Base-by-base conservation (phyloP, 495 filamentous ascomycete genomes). In the Articulospora tetracladia region DNA sequence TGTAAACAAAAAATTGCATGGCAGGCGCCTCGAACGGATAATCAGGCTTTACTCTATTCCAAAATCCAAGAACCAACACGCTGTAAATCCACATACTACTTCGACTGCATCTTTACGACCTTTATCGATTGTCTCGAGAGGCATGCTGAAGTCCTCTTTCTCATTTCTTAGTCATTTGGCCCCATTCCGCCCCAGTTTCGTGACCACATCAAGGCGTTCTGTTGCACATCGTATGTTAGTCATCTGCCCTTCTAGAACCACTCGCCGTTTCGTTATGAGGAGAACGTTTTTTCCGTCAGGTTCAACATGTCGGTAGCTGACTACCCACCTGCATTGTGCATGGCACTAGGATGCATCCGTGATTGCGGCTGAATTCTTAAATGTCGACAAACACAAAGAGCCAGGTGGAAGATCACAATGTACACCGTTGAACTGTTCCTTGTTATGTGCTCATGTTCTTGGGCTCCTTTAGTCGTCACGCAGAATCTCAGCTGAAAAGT, bases 1-100 rank as follows among this genome's bases (percentile, higher is more conserved):
- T 44, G 39, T 44, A n/a, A n/a, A 44, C 39, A 44, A 44, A 34
- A 44, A 44, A n/a, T n/a, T 44, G 39, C 39, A 44, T 44, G 39
- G 39, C 39, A 44, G 39, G 39, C 39, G 39, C 17, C 7, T 44
- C n/a, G 8, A 17, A 44, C n/a, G 17, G 17, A 44, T 17, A 15
- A n/a, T n/a, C n/a, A n/a, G n/a, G n/a, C n/a, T n/a, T n/a, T n/a
- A n/a, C n/a, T n/a, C n/a, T n/a, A n/a, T n/a, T n/a, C n/a, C n/a
- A n/a, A n/a, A n/a, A n/a, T n/a, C n/a, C n/a, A n/a, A n/a, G n/a
- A n/a, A 34, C 15, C 30, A 15, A 34, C 30, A 34, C 6, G 30
- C 30, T 34, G 30, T 34, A 34, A 34, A 7, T n/a, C n/a, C n/a
- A n/a, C n/a, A n/a, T n/a, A n/a, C n/a, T n/a, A n/a, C n/a, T n/a